Evolutionary conservation across 2,329 filamentous ascomycete species (phyloP), one percentile per base, ranked within the genome.

Genomic region (Colletotrichum acutatum): DNA sequence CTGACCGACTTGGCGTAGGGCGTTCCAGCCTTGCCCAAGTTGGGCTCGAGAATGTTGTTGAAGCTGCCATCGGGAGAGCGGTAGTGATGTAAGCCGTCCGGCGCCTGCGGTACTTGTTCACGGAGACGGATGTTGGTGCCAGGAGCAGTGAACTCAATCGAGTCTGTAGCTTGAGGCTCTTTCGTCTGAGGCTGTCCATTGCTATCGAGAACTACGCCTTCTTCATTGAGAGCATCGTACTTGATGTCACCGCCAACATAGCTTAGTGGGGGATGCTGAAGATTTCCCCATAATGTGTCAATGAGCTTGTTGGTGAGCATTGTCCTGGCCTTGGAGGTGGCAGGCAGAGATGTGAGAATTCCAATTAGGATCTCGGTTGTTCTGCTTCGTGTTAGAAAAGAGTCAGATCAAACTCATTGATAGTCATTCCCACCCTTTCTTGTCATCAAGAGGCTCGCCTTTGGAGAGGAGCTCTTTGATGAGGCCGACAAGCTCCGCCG

Each of bases 1-100:
- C 86, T 86, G n/a, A 93, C 90, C 0, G 90, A 90, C 74, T 92
- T 88, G 28, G 92, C 92, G 77, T 94, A 94, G 0, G 91, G 87
- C n/a, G 89, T 90, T 14, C 88, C 88, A 11, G 92, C 91, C 49
- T 86, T 86, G 2, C 92, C 92, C 34, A 94, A 83, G 65, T 90
- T 85, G 3, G 92, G 92, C 76, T 89, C 85, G 24, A 90, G 82
- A 61, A 91, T 85, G 77, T 91, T 94, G 83, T 91, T 86, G 74
- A 80, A 80, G 63, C 81, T 83, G 28, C 80, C 78, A 79, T 88
- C 78, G 74, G 84, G 79, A 73, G 78, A 80, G 4, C 80, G 78
- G 69, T 81, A 82, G 53, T 81, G 74, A 56, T 80, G 77, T 12
- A 83, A 71, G 11, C 83, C 82, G 71, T 84, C 79, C 4, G 82